Conservation (phyloP, 2,329 filamentous ascomycete species). For the Helicocarpus griseus region DNA sequence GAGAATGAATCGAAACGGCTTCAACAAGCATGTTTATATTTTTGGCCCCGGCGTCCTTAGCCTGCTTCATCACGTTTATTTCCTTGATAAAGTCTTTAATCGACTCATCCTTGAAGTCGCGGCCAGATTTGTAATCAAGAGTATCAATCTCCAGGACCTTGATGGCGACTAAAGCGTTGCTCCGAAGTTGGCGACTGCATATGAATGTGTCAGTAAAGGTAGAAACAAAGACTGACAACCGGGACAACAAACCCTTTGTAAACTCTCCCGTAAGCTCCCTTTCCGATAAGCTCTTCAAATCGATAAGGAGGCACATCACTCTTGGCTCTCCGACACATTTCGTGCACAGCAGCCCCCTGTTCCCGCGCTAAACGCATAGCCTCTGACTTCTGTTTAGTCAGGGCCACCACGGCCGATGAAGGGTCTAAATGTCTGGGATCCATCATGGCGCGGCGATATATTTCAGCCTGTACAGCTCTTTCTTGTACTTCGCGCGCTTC, state of each 20-base stretch:
- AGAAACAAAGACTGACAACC: conserved; percentile 1
- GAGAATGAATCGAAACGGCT: conserved; percentile 53
- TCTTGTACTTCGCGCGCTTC: too few relatives aligned
- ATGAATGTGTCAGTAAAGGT: conserved; percentile 5
- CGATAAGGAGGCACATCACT: conserved; percentile 37
- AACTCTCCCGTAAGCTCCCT: conserved; percentile 42
- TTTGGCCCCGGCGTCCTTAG: conserved; percentile 51
- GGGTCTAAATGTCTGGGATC: conserved; percentile 28
- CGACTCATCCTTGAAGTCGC: conserved; percentile 40
- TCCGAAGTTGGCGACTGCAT: conserved; percentile 25
- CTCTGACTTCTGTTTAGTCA: conserved; percentile 41
- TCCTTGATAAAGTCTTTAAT: conserved; percentile 51
- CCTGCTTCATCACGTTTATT: conserved; percentile 52
- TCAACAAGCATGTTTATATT: conserved; percentile 58
- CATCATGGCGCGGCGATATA: conserved; percentile 15
- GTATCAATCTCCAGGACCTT: conserved; percentile 44
- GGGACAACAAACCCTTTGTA: conserved; percentile 34
- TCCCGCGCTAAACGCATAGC: conserved; percentile 38
- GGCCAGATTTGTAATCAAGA: conserved; percentile 37
- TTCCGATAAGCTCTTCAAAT: conserved; percentile 43
- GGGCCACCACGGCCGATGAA: conserved; percentile 33
- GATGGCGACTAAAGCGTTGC: conserved; percentile 38
- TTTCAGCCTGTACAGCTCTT: conserved; percentile 1
- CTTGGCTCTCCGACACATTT: conserved; percentile 38
- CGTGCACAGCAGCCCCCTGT: conserved; percentile 35